Evolutionary conservation across 2,329 filamentous ascomycete genomes (phyloP).

Genomic region (Torrubiella hemipterigena): DNA sequence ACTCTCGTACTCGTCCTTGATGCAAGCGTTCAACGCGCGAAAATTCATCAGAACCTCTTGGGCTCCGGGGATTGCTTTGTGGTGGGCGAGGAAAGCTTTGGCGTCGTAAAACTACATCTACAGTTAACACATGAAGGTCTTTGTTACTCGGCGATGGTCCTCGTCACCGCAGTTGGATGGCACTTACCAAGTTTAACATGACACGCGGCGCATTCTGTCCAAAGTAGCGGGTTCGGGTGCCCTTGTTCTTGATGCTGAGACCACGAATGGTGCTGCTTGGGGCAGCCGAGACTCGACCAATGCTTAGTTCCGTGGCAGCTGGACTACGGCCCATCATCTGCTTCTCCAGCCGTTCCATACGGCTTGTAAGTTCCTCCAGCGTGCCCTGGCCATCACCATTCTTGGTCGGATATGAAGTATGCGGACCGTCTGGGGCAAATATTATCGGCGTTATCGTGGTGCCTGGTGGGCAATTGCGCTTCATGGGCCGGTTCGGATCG

Average conservation of each 20-base stretch:
- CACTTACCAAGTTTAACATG: constrained; percentile 37
- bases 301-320: constrained; percentile 22
- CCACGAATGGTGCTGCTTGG: constrained; percentile 34
- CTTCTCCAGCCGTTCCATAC: constrained; percentile 43
- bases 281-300: constrained; percentile 18
- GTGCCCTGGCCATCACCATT: constrained; percentile 19
- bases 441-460: constrained; percentile 10
- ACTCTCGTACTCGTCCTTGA: constrained; percentile 35
- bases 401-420: constrained; percentile 11
- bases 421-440: constrained; percentile 2
- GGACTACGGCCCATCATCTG: constrained; percentile 31
- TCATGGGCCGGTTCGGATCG: constrained; percentile 21
- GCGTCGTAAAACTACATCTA: constrained; percentile 37
- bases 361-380: constrained; percentile 34
- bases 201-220: constrained; percentile 41
- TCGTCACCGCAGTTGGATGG: not conserved
- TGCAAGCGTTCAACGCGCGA: constrained; percentile 31
- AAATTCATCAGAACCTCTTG: constrained; percentile 31
- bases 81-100: constrained; percentile 34
- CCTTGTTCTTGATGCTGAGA: constrained; percentile 35
- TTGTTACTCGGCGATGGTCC: not conserved
- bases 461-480: constrained; percentile 22
- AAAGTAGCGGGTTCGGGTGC: constrained; percentile 35
- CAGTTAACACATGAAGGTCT: not conserved
- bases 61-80: constrained; percentile 25